These are phyloP conservation scores for Starmera caribaea DNA, from an alignment of 805 yeast genomes.

Conservation along the genomic window DNA sequence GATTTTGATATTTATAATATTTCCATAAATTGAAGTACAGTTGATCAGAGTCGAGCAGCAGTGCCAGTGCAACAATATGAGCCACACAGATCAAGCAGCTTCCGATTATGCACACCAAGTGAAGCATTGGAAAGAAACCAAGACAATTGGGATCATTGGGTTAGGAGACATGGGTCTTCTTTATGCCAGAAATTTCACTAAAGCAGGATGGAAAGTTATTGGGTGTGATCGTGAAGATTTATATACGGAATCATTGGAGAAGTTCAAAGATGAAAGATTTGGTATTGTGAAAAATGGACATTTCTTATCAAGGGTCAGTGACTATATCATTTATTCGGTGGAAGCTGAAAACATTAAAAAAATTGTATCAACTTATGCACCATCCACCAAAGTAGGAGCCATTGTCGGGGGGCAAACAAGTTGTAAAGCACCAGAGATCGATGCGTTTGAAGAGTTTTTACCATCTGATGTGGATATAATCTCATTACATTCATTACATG, in stretches of 20 bases:
- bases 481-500: conserved; percentile 87
- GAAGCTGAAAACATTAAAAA: conserved; percentile 79
- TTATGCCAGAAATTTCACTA: conserved; percentile 69
- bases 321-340: conserved; percentile 81
- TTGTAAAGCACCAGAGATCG: conserved; percentile 84
- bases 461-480: conserved; percentile 80
- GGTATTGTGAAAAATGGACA: conserved; percentile 71
- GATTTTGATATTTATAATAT: too few species aligned
- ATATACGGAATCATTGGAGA: conserved; percentile 34
- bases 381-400: conserved; percentile 79
- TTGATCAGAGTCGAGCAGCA: too few species aligned
- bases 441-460: conserved; percentile 66
- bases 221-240: conserved; percentile 78
- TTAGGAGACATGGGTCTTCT: conserved; percentile 94
- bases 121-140: conserved; percentile 29
- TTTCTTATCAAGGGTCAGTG: conserved; percentile 69
- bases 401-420: conserved; percentile 98
- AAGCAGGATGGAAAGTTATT: conserved; percentile 82
- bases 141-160: conserved; percentile 83
- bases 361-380: conserved; percentile 72
- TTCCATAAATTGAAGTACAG: too few species aligned
- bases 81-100: too few species aligned
- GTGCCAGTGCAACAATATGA: too few species aligned
- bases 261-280: conserved; percentile 34
- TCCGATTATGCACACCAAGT: conserved; percentile 6